These are phyloP conservation scores for Volvox africanus DNA, from an alignment of 139 green algal genomes.

Conservation along the genomic window DNA sequence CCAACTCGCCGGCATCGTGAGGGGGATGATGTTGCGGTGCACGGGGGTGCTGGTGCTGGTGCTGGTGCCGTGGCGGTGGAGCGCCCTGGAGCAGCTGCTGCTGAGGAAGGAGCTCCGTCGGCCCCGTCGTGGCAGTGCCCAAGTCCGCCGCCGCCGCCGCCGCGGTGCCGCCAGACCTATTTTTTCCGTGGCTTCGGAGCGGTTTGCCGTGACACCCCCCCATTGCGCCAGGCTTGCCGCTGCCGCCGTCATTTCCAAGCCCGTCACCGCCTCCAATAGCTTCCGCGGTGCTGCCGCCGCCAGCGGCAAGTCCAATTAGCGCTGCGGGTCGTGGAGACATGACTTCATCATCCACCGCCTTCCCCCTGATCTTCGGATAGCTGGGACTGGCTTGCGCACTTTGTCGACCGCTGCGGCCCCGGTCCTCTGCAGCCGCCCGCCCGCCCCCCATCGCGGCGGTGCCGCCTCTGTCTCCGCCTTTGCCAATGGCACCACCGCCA, in stretches of 20 bases:
- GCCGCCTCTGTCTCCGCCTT: not conserved
- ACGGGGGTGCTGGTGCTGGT: not conserved
- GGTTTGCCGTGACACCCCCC: not conserved
- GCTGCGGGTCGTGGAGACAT: conserved; percentile 11
- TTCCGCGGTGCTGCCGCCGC: not conserved
- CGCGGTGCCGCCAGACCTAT: not conserved
- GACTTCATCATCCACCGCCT: conserved; percentile 5
- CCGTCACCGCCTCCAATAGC: not conserved
- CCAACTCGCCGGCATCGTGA: not conserved
- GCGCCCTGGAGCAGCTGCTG: not conserved
- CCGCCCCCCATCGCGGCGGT: not conserved
- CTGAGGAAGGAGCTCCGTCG: not conserved
- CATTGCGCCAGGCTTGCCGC: not conserved
- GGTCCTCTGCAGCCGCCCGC: not conserved
- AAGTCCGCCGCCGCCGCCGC: not conserved
- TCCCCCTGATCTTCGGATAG: not conserved
- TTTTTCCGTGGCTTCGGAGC: not conserved
- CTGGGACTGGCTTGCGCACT: not conserved
- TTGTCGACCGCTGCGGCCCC: not conserved
- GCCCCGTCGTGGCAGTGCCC: not conserved
- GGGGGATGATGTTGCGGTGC: not conserved
- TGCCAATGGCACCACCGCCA: not conserved
- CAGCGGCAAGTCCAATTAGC: not conserved
- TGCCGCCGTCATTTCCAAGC: not conserved
- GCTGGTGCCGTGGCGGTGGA: not conserved